A percentile compares a stretch with the other conserved stretches of the same genome.
These are phyloP conservation scores for Tricholoma furcatifolium DNA, from an alignment of 768 basidiomycete species.

Conservation along the genomic window DNA sequence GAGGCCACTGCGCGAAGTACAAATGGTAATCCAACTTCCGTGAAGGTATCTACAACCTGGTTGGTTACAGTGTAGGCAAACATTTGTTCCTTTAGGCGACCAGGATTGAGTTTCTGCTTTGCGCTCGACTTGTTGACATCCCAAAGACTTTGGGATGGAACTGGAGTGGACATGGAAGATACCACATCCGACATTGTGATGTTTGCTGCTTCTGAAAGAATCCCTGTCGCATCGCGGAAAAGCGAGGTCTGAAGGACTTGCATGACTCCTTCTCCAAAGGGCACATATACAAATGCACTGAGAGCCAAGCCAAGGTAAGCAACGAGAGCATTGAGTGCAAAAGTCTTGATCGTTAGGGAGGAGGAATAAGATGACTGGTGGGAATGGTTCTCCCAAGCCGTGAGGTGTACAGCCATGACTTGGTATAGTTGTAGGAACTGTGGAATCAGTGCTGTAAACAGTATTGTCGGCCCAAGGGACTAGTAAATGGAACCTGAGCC, in stretches of 20 bases:
- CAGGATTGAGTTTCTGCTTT: slow-evolving; percentile 60
- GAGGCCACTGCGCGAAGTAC: slow-evolving; percentile 58
- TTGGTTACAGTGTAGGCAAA: slow-evolving; percentile 91
- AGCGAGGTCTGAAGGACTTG: slow-evolving; percentile 44
- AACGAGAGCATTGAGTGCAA: slow-evolving; percentile 83
- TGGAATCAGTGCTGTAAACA: slow-evolving; percentile 82
- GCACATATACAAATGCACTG: slow-evolving; percentile 94
- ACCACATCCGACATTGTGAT: slow-evolving; percentile 23
- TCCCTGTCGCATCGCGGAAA: slow-evolving; percentile 28
- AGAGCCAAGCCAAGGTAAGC: slow-evolving; percentile 90
- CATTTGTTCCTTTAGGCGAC: slow-evolving; percentile 84
- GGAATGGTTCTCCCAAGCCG: slow-evolving; percentile 90
- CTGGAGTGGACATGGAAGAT: slow-evolving; percentile 13
- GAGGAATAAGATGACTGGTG: slow-evolving; percentile 75
- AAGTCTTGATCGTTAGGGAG: slow-evolving; percentile 88
- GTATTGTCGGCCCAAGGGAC: slow-evolving; percentile 79
- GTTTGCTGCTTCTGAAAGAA: slow-evolving; percentile 23
- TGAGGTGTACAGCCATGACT: slow-evolving; percentile 62
- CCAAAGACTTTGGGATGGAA: slow-evolving; percentile 38
- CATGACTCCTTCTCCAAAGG: slow-evolving; percentile 88
- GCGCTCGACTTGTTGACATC: slow-evolving; percentile 50
- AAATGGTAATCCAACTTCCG: slow-evolving; percentile 82
- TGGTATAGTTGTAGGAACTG: slow-evolving; percentile 76
- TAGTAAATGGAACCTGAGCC: slow-evolving; percentile 24
- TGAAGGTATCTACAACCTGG: slow-evolving; percentile 75